phyloP scores from a whole-genome alignment of 441 rosid genomes.

The Mallotus repandus region DNA sequence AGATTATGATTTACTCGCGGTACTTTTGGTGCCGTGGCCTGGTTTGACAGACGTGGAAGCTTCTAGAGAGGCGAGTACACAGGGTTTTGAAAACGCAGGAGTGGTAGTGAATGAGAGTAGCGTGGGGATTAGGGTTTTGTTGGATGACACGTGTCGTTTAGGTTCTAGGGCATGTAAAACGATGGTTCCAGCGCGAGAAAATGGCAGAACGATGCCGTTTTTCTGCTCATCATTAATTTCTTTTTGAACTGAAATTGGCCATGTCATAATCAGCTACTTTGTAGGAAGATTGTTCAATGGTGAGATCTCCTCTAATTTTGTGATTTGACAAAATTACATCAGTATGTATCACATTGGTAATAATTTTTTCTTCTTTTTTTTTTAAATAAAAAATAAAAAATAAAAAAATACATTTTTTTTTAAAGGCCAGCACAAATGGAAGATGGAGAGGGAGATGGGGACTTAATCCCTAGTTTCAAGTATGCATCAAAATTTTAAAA shows the following conservation, averaged over 20 bases:
- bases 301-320: background rate
- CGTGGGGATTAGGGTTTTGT: background rate
- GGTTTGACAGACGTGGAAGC: background rate
- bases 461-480: too few species aligned
- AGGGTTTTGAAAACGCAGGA: too few species aligned
- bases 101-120: background rate
- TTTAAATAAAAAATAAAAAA: too few species aligned
- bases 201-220: constrained; percentile 2
- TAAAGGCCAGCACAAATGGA: too few species aligned
- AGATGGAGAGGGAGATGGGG: too few species aligned
- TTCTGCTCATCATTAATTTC: too few species aligned
- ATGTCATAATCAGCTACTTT: background rate
- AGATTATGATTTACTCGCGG: background rate
- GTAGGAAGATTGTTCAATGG: background rate
- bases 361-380: too few species aligned
- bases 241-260: too few species aligned
- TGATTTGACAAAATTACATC: background rate
- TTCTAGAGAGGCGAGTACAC: background rate
- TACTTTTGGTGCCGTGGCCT: background rate
- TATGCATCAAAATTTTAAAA: too few species aligned
- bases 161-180: too few species aligned
- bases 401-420: too few species aligned
- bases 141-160: constrained; percentile 13
- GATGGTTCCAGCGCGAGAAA: background rate
- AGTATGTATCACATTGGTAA: background rate